phyloP scores from a whole-genome alignment of 192 early-diverging fungal genomes.

The Coemansia sp. region DNA sequence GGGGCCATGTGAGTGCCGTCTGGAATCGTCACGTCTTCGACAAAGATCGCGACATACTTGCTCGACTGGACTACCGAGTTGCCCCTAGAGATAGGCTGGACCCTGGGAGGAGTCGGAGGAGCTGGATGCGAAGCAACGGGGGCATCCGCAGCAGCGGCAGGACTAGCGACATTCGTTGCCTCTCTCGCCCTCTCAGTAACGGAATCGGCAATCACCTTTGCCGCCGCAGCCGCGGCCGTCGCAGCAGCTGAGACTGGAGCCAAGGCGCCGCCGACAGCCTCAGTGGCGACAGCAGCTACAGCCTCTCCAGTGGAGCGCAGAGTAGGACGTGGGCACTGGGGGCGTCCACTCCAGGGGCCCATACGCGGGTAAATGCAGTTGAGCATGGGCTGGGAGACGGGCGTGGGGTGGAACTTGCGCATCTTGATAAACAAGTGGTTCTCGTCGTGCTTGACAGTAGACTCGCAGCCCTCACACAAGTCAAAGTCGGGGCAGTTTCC shows the following conservation, averaged over 20 bases:
- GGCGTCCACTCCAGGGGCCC: background rate
- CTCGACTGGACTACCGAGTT: constrained; percentile 22
- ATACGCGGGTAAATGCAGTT: constrained; percentile 14
- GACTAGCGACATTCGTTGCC: no score
- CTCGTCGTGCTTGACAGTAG: constrained; percentile 61
- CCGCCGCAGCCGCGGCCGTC: background rate
- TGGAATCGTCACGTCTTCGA: constrained; percentile 70
- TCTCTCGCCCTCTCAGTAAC: no score
- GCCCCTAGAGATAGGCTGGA: constrained; percentile 1
- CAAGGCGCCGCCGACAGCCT: background rate
- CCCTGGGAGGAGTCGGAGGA: background rate
- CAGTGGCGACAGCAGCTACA: background rate
- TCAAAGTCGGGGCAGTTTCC: constrained; percentile 94
- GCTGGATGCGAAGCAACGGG: background rate
- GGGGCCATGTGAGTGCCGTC: constrained; percentile 63
- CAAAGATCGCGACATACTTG: constrained; percentile 55
- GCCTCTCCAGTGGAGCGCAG: constrained; percentile 9
- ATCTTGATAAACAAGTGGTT: constrained; percentile 93
- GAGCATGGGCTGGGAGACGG: constrained; percentile 30
- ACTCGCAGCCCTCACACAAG: constrained; percentile 92
- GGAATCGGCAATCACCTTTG: background rate
- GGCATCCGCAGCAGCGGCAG: no score
- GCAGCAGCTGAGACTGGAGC: constrained; percentile 8
- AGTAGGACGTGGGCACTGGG: background rate
- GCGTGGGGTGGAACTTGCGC: constrained; percentile 41